Evolutionary conservation across 2,329 filamentous ascomycete genomes (phyloP).

Genomic region (Diaporthe velutina): DNA sequence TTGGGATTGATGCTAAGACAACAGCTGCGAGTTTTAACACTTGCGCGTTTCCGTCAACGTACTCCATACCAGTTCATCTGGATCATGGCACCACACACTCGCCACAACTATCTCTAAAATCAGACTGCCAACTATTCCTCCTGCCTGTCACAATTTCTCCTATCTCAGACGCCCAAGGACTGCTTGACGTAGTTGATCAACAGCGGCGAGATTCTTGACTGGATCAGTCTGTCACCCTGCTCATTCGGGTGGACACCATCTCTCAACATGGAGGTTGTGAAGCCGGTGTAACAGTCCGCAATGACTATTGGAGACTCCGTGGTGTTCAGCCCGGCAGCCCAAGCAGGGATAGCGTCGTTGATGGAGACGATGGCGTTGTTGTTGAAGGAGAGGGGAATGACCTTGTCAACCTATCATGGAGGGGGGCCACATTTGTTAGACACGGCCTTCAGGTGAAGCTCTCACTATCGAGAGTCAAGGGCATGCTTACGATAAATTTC

Average conservation of each 20-base stretch:
- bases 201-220: not conserved
- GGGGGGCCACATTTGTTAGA: not conserved
- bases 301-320: conserved; percentile 55
- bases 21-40: not conserved
- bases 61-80: not conserved
- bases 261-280: conserved; percentile 47
- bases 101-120: not conserved
- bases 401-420: conserved; percentile 51
- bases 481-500: conserved; percentile 55
- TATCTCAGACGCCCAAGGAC: not conserved
- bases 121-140: not conserved
- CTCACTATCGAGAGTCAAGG: not conserved
- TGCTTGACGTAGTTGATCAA: not conserved
- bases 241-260: conserved; percentile 58
- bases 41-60: not conserved
- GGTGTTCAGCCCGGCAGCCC: conserved; percentile 51
- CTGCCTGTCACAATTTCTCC: not conserved
- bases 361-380: conserved; percentile 44
- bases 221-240: conserved; percentile 46
- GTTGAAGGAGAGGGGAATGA: conserved; percentile 53
- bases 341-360: conserved; percentile 47
- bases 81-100: not conserved
- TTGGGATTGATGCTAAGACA: not conserved
- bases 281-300: conserved; percentile 54
- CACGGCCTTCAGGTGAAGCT: not conserved